Conservation (phyloP, 768 basidiomycete genomes). For the Fomitopsis pulvina region DNA sequence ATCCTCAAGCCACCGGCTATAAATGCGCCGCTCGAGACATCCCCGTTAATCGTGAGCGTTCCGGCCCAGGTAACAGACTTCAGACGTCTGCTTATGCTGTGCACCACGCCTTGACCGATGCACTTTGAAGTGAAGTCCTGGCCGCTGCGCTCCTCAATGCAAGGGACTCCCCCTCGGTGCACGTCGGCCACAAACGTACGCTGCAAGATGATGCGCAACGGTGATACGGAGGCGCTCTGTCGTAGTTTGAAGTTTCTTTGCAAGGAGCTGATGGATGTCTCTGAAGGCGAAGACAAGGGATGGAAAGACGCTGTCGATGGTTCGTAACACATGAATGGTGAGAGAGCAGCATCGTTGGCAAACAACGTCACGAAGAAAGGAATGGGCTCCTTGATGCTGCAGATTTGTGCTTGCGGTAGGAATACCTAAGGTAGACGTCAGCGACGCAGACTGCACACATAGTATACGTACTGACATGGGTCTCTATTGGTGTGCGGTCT, state of each 20-base stretch:
- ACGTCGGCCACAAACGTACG: conserved; percentile 10
- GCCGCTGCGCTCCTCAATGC: not conserved
- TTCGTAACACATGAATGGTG: conserved; percentile 15
- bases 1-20: conserved; percentile 16
- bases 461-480: conserved; percentile 13
- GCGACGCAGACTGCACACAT: not conserved
- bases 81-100: conserved; percentile 9
- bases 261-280: conserved; percentile 5
- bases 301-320: conserved; percentile 20
- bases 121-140: conserved; percentile 4
- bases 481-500: conserved; percentile 9
- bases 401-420: conserved; percentile 19
- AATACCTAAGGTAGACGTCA: conserved; percentile 13
- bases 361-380: conserved; percentile 20
- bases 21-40: conserved; percentile 16
- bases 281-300: conserved; percentile 12
- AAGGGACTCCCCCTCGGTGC: not conserved
- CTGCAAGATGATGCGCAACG: conserved; percentile 4
- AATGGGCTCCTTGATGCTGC: conserved; percentile 19
- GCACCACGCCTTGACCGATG: conserved; percentile 17
- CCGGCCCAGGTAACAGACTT: conserved; percentile 21
- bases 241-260: conserved; percentile 11
- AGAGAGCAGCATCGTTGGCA: conserved; percentile 17
- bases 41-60: conserved; percentile 12
- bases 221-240: not conserved